phyloP scores from a whole-genome alignment of 495 filamentous ascomycete genomes.

The Penicillium salamii region DNA sequence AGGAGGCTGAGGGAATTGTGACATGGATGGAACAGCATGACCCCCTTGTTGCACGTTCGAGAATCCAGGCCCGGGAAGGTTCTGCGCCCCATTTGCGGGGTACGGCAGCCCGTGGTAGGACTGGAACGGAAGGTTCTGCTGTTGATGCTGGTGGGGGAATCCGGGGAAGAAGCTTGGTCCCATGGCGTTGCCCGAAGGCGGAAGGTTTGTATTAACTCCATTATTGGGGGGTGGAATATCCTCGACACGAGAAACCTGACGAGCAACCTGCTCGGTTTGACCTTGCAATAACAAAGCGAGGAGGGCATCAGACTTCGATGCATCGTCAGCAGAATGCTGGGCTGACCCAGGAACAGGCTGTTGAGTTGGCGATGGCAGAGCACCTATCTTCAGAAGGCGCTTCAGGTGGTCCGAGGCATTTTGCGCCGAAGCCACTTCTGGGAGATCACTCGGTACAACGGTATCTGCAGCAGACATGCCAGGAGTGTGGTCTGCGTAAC shows the following conservation, averaged over 20 bases:
- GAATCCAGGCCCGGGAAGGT: slow-evolving; percentile 9
- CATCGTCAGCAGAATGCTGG: slow-evolving; percentile 19
- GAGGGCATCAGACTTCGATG: slow-evolving; percentile 50
- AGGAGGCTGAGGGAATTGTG: slow-evolving; percentile 14
- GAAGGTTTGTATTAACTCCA: slow-evolving; percentile 11
- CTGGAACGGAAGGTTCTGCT: slow-evolving; percentile 19
- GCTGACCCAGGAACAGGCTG: slow-evolving; percentile 7
- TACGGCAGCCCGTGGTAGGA: slow-evolving; percentile 8
- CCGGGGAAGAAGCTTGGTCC: slow-evolving; percentile 36
- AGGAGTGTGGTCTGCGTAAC: slow-evolving; percentile 12
- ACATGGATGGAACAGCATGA: slow-evolving; percentile 12
- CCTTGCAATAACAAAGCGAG: slow-evolving; percentile 53
- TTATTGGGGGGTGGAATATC: slow-evolving; percentile 37
- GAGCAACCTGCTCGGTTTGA: slow-evolving; percentile 37
- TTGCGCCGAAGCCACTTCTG: slow-evolving; percentile 32
- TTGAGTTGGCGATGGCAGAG: slow-evolving; percentile 16
- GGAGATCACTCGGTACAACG: slow-evolving; percentile 39
- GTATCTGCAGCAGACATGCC: slow-evolving; percentile 15
- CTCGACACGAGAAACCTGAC: slow-evolving; percentile 35
- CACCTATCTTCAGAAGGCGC: slow-evolving; percentile 60
- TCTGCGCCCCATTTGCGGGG: slow-evolving; percentile 4
- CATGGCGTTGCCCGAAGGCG: slow-evolving; percentile 43
- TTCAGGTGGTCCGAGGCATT: slow-evolving; percentile 64
- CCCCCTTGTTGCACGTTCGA: slow-evolving; percentile 11
- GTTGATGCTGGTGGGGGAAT: slow-evolving; percentile 31